These are phyloP conservation scores for Aureobasidium sp. DNA, from an alignment of 2,329 filamentous ascomycete species.

Conservation along the genomic window DNA sequence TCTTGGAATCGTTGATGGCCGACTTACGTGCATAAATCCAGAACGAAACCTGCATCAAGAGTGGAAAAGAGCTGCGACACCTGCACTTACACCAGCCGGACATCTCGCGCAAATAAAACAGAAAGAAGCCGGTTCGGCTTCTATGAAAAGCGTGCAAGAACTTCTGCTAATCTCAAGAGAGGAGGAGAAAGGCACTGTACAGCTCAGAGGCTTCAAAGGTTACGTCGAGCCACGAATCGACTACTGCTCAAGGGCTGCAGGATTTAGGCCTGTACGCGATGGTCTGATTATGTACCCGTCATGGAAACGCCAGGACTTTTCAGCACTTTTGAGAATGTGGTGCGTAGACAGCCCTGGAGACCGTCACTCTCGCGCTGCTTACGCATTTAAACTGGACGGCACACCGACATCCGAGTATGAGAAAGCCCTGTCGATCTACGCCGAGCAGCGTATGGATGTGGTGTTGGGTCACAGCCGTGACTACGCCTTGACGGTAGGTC, in stretches of 20 bases:
- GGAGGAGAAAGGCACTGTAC: not conserved
- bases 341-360: not conserved
- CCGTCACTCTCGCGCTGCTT: not conserved
- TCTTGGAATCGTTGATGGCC: not conserved
- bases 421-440: not conserved
- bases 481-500: not conserved
- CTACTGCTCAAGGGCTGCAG: not conserved
- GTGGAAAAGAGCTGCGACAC: not conserved
- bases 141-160: no score
- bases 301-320: not conserved
- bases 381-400: not conserved
- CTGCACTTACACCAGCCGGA: not conserved
- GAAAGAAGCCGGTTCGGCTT: no score
- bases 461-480: not conserved
- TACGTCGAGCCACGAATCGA: not conserved
- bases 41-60: not conserved
- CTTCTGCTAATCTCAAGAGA: no score
- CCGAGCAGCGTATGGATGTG: not conserved
- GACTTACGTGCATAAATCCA: not conserved
- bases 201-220: not conserved
- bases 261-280: not conserved
- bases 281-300: not conserved
- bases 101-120: no score
- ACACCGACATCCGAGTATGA: not conserved
- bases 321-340: not conserved